phyloP scores from a whole-genome alignment of 208 protist genomes.

The Wallacemonas sp. region DNA sequence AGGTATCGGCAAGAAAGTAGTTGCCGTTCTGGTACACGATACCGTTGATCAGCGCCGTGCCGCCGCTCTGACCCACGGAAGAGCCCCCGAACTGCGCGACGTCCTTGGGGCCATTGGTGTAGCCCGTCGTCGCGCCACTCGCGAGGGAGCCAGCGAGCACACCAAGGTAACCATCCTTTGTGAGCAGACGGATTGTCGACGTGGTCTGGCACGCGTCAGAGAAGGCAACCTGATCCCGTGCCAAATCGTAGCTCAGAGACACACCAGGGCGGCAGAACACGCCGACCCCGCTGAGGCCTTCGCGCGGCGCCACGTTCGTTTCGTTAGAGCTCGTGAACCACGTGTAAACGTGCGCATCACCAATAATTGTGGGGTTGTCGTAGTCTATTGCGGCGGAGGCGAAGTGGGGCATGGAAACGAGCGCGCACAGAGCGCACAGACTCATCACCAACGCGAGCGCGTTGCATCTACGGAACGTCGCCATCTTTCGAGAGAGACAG shows the following conservation, averaged over 20 bases:
- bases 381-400: slow-evolving; percentile 13
- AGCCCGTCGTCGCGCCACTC: slow-evolving; percentile 18
- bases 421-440: neutral
- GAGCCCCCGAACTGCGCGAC: slow-evolving; percentile 33
- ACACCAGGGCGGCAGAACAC: slow-evolving; percentile 34
- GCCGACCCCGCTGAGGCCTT: slow-evolving; percentile 53
- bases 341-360: slow-evolving; percentile 28
- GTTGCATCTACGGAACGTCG: neutral
- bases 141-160: slow-evolving; percentile 30
- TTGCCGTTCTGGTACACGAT: slow-evolving; percentile 20
- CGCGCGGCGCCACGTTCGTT: neutral
- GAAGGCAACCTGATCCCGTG: slow-evolving; percentile 31
- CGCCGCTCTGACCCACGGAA: neutral
- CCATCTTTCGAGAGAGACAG: neutral
- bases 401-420: neutral
- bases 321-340: slow-evolving; percentile 23
- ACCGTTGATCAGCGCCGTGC: slow-evolving; percentile 28
- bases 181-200: slow-evolving; percentile 47
- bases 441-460: neutral
- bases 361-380: slow-evolving; percentile 4
- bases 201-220: slow-evolving; percentile 50
- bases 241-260: slow-evolving; percentile 18
- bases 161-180: slow-evolving; percentile 14
- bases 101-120: slow-evolving; percentile 22
- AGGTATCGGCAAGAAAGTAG: slow-evolving; percentile 53